Conservation (phyloP, 352 stramenopile species). For the Pythium aquatile region DNA sequence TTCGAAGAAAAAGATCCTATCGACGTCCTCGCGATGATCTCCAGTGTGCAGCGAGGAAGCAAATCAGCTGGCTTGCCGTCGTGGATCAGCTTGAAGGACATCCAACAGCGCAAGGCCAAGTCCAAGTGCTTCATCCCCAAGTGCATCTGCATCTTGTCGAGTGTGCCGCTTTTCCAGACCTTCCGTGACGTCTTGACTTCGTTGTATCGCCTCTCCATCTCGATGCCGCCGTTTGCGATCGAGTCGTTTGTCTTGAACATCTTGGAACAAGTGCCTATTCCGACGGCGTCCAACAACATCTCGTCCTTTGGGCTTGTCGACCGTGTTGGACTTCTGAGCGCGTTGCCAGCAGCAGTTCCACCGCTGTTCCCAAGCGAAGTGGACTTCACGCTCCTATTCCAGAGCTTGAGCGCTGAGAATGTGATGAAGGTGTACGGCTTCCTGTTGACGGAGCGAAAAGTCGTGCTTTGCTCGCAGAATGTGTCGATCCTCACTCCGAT, state of each 20-base stretch:
- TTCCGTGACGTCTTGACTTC: constrained; percentile 45
- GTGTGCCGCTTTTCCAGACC: constrained; percentile 53
- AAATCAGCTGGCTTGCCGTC: constrained; percentile 46
- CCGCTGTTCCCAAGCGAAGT: constrained; percentile 53
- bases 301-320: constrained; percentile 43
- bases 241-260: constrained; percentile 59
- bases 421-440: constrained; percentile 71
- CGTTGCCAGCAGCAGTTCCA: constrained; percentile 25
- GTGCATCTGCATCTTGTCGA: constrained; percentile 63
- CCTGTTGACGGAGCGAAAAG: constrained; percentile 68
- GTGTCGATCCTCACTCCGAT: constrained; percentile 59
- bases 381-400: constrained; percentile 70
- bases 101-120: constrained; percentile 55
- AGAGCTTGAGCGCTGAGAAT: constrained; percentile 62
- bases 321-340: constrained; percentile 35
- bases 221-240: constrained; percentile 28
- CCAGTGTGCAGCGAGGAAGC: constrained; percentile 33
- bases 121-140: constrained; percentile 63
- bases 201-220: constrained; percentile 48
- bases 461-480: constrained; percentile 59
- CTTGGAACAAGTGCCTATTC: constrained; percentile 46
- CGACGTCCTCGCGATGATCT: constrained; percentile 62
- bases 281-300: constrained; percentile 29
- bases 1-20: constrained; percentile 59
- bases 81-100: constrained; percentile 70